Evolutionary conservation across 495 filamentous ascomycete species (phyloP), one percentile per base, ranked within the genome.

Genomic region (Cercophora samala): DNA sequence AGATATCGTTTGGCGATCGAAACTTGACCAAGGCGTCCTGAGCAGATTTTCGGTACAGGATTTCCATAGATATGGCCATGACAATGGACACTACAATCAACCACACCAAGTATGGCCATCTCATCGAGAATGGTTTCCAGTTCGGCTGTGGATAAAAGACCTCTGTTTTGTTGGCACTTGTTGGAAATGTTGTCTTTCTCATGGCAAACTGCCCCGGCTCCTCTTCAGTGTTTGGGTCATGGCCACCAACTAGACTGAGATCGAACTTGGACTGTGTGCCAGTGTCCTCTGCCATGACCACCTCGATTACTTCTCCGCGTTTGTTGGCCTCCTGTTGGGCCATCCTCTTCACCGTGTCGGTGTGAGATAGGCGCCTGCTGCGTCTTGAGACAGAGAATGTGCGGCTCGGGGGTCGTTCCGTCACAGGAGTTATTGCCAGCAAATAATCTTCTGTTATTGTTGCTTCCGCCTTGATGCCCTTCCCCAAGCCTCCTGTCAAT

Each of bases 91-190:
- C 60, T 21, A 88, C 19, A 26, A 88, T 79, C 15, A 92, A 80
- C 59, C 81, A 72, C 0, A 78, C 64, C 25, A 81, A 78, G 72
- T 90, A 92, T 15, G 84, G 85, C 79, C 83, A 86, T 22, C 83
- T 80, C 88, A 92, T 91, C 0, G 85, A 86, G 63, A 90, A 83
- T 0, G 90, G 90, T 67, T 87, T 88, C 90, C 90, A 92, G 71
- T 91, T 83, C 3, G 88, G 87, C 68, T 85, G 83, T 0, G 85
- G 84, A 60, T 83, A 85, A 69, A 84, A 86, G 6, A 82, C 77
- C 67, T 83, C 77, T 1, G 76, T 74, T 22, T 73, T 75, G 26
- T 63, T 68, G 21, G 62, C 64, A 19, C 67, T 68, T 9, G 13
- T 68, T n/a, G 76, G 70, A 58, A 78, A 73, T 3, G 72, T 76